phyloP scores from a whole-genome alignment of 1,284 basidiomycete species.

The Leccinum subfulvum region DNA sequence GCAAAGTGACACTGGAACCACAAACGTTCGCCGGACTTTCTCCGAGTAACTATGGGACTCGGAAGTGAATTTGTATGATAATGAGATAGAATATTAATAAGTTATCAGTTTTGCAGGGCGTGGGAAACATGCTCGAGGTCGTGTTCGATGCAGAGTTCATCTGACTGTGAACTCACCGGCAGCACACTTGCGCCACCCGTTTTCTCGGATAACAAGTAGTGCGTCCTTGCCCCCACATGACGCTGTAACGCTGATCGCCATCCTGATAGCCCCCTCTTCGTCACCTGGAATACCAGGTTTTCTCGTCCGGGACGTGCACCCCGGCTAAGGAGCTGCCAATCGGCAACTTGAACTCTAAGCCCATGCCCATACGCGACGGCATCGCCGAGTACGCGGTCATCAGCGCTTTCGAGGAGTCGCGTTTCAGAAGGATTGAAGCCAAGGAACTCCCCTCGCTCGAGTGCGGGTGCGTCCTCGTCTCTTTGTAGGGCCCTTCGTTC shows the following conservation, averaged over 20 bases:
- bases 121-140: constrained; percentile 6
- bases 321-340: constrained; percentile 86
- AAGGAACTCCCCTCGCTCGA: constrained; percentile 78
- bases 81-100: too few relatives aligned
- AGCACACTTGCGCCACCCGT: constrained; percentile 52
- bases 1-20: too few relatives aligned
- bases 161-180: constrained; percentile 59
- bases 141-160: too few relatives aligned
- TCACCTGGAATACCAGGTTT: constrained; percentile 88
- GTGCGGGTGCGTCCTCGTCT: constrained; percentile 69
- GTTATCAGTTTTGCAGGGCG: too few relatives aligned
- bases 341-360: constrained; percentile 75
- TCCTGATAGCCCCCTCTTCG: constrained; percentile 80
- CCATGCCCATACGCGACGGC: constrained; percentile 73
- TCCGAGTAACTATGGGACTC: too few relatives aligned
- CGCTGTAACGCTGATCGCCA: constrained; percentile 3
- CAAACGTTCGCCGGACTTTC: too few relatives aligned
- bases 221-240: constrained; percentile 30
- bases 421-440: constrained; percentile 71
- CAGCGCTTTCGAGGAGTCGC: constrained; percentile 74
- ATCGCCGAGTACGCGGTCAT: constrained; percentile 88
- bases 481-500: neutral
- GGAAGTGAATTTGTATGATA: too few relatives aligned
- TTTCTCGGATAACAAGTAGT: constrained; percentile 75
- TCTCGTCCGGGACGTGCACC: constrained; percentile 57